Percentiles rank a stretch among this genome's conserved stretches.
Evolutionary conservation across 169 alveolate species (phyloP).

Genomic region (Cystoisospora suis): DNA sequence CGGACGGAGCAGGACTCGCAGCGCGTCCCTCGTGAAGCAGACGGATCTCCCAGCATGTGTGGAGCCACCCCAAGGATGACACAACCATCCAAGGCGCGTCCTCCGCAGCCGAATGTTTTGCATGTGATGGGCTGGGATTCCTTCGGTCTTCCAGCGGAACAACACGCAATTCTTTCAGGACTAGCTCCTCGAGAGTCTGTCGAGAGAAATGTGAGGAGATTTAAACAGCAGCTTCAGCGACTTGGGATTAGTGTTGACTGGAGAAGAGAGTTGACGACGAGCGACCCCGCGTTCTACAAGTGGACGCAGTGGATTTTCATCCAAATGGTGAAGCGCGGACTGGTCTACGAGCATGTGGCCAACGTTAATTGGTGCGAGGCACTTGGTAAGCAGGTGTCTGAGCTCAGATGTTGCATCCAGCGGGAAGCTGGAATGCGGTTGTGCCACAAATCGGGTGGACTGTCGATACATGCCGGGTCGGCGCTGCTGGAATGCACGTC

Average conservation of each 20-base stretch:
- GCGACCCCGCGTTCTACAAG: slow-evolving; percentile 81
- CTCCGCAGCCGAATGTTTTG: slow-evolving; percentile 78
- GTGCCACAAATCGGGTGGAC: no score
- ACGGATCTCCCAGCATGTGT: no score
- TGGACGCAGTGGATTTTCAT: slow-evolving; percentile 92
- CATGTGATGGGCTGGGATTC: slow-evolving; percentile 95
- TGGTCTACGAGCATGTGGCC: slow-evolving; percentile 83
- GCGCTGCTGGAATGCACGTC: no score
- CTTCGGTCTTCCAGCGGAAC: slow-evolving; percentile 93
- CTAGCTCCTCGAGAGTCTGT: slow-evolving; percentile 79
- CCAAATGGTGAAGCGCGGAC: slow-evolving; percentile 76
- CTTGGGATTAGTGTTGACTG: slow-evolving; percentile 90
- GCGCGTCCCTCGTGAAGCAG: no score
- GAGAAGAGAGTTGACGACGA: slow-evolving; percentile 88
- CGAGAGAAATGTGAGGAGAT: slow-evolving; percentile 76
- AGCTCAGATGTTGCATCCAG: no score
- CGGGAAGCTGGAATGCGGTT: no score
- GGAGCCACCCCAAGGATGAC: no score
- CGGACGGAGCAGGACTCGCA: no score
- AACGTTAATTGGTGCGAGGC: slow-evolving; percentile 90
- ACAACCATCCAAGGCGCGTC: no score
- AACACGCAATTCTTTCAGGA: slow-evolving; percentile 84
- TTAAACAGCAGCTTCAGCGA: slow-evolving; percentile 81
- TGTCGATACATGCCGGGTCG: no score
- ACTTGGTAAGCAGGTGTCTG: slow-evolving; percentile 66